Conservation (phyloP, 345 rosid species). For the Ceriops tagal region DNA sequence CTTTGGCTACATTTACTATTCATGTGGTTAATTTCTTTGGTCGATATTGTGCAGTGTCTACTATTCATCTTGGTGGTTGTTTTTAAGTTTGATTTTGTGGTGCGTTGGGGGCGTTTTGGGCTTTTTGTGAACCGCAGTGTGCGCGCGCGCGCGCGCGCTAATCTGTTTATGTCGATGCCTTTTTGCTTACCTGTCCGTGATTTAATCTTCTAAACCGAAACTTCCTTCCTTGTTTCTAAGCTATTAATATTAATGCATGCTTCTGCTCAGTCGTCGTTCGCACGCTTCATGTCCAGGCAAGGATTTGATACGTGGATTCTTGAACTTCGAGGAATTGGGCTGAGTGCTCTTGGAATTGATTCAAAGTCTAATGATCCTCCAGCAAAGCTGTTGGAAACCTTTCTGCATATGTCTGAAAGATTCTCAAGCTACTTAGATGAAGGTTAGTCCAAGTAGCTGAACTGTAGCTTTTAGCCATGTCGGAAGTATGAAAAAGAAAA, state of each 20-base stretch:
- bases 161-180: too few species aligned
- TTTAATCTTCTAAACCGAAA: not conserved
- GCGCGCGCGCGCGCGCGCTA: too few species aligned
- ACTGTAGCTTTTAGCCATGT: not conserved
- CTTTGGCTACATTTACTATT: too few species aligned
- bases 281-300: slow-evolving; percentile 69
- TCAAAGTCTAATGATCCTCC: slow-evolving; percentile 9
- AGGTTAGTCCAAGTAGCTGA: slow-evolving; percentile 23
- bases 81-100: too few species aligned
- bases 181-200: not conserved
- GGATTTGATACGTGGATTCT: slow-evolving; percentile 91
- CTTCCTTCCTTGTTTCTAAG: too few species aligned
- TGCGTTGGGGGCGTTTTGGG: too few species aligned
- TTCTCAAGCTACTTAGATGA: slow-evolving; percentile 37
- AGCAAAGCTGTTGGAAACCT: slow-evolving; percentile 29
- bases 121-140: too few species aligned
- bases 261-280: slow-evolving; percentile 60
- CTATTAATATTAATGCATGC: not conserved
- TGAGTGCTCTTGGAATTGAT: slow-evolving; percentile 44
- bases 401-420: slow-evolving; percentile 32
- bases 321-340: slow-evolving; percentile 82
- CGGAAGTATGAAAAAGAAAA: slow-evolving; percentile 12
- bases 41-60: too few species aligned
- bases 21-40: too few species aligned
- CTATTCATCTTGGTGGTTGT: too few species aligned